Evolutionary conservation across 768 basidiomycete genomes (phyloP), one percentile per base, ranked within the genome.

Genomic region (Mycena latifolia): DNA sequence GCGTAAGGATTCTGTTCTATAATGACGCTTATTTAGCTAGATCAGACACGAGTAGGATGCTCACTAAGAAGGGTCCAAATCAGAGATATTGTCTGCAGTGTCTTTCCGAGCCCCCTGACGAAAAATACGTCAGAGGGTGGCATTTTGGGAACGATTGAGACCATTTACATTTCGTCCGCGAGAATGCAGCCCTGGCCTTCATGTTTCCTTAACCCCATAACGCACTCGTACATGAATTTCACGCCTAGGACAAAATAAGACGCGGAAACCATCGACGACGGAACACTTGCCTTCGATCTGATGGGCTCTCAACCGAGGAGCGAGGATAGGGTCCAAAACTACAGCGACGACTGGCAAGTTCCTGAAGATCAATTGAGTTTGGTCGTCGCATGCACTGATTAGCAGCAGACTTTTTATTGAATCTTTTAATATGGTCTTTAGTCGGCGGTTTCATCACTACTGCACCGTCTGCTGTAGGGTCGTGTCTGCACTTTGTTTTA

Each of bases 111-210:
- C 54, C 97, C 97, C 96, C 96, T 82, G 22, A 20, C 27, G 27
- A 37, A 64, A 35, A 53, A 59, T 39, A 63, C 48, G 52, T 71
- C 22, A 75, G 63, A 31, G 12, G 15, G n/a, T n/a, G n/a, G n/a
- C 48, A 57, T 39, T 43, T 65, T 24, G 52, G 24, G 52, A 51
- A 55, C 77, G 35, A 11, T 35, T 45, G 29, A 43, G 64, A 63
- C 35, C 17, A 58, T 76, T 53, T 67, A 94, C 95, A 98, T 97
- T 73, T 99, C 98, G 77, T 99, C 98, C 2, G 97, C 98, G 35
- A 99, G 85, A 69, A 99, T 98, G 71, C 95, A 96, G 1, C 97
- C 97, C 74, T 93, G 89, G 1, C 95, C 93, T 77, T 96, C 95
- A 66, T 95, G 93, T 75, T 90, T 92, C 58, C 93, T 86, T 73